phyloP scores from a whole-genome alignment of 2,329 filamentous ascomycete genomes.

The Ceratocystis diversiconidia region DNA sequence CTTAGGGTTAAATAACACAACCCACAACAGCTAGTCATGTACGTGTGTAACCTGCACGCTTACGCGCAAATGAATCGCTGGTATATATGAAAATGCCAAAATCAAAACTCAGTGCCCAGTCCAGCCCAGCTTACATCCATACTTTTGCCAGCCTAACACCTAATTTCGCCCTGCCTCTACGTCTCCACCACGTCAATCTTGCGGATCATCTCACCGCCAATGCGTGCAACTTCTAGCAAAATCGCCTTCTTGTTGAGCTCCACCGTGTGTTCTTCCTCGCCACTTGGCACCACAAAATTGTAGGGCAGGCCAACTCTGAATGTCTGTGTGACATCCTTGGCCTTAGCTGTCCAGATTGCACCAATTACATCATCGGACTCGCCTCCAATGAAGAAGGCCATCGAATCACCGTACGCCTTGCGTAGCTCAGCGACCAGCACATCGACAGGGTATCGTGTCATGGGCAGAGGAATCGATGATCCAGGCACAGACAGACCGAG shows the following conservation, averaged over 20 bases:
- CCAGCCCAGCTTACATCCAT: background rate
- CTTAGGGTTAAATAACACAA: background rate
- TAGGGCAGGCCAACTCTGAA: constrained; percentile 62
- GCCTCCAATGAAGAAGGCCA: constrained; percentile 68
- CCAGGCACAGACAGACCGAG: constrained; percentile 12
- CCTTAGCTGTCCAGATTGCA: constrained; percentile 43
- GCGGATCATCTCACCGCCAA: constrained; percentile 53
- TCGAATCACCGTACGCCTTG: constrained; percentile 48
- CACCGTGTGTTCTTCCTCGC: constrained; percentile 35
- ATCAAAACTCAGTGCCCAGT: background rate
- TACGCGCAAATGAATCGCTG: constrained; percentile 12
- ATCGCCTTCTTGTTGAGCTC: constrained; percentile 54
- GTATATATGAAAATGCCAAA: constrained; percentile 10
- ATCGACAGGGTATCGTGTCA: constrained; percentile 46
- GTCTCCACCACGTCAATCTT: constrained; percentile 40
- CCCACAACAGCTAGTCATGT: background rate
- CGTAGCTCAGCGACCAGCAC: constrained; percentile 55
- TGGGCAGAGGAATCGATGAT: constrained; percentile 31
- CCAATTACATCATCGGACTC: constrained; percentile 41
- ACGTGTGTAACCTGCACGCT: background rate
- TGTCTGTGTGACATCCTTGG: constrained; percentile 33
- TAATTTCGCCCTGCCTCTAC: background rate
- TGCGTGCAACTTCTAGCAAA: constrained; percentile 55
- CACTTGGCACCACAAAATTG: constrained; percentile 31
- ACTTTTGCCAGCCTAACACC: background rate